Conservation (phyloP, 1,284 basidiomycete genomes). For the Coniophora puteana region DNA sequence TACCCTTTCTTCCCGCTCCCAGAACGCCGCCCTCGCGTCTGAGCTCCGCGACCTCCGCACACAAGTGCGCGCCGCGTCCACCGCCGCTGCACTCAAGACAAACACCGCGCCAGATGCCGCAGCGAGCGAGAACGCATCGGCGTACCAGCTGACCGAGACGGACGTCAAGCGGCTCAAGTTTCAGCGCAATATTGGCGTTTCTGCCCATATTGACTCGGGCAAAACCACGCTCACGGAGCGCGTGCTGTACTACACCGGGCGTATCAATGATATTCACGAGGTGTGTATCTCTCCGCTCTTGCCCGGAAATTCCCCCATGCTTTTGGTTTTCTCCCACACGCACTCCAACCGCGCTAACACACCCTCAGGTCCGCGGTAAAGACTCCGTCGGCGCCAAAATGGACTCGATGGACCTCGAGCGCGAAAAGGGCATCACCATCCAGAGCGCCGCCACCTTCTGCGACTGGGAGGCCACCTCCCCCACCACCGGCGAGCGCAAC, state of each 20-base stretch:
- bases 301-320: slow-evolving; percentile 4
- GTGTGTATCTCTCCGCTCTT: slow-evolving; percentile 41
- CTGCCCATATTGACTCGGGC: slow-evolving; percentile 95
- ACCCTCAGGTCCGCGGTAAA: slow-evolving; percentile 74
- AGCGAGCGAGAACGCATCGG: slow-evolving; percentile 23
- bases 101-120: slow-evolving; percentile 8
- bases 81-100: slow-evolving; percentile 11
- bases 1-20: no score
- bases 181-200: slow-evolving; percentile 82
- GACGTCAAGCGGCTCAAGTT: slow-evolving; percentile 57
- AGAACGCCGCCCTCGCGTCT: no score
- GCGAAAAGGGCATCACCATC: slow-evolving; percentile 99
- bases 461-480: slow-evolving; percentile 84
- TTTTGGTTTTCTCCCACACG: background rate
- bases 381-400: slow-evolving; percentile 99
- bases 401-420: slow-evolving; percentile 99
- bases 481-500: slow-evolving; percentile 62
- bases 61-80: slow-evolving; percentile 24
- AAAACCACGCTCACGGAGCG: slow-evolving; percentile 99
- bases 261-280: slow-evolving; percentile 96
- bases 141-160: slow-evolving; percentile 48
- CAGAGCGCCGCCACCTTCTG: slow-evolving; percentile 98
- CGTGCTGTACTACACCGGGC: slow-evolving; percentile 94
- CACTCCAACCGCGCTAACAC: background rate
- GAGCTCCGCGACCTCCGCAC: background rate